Base-by-base conservation (phyloP, 2,329 filamentous ascomycete genomes). In the Ophiostoma fasciatum region DNA sequence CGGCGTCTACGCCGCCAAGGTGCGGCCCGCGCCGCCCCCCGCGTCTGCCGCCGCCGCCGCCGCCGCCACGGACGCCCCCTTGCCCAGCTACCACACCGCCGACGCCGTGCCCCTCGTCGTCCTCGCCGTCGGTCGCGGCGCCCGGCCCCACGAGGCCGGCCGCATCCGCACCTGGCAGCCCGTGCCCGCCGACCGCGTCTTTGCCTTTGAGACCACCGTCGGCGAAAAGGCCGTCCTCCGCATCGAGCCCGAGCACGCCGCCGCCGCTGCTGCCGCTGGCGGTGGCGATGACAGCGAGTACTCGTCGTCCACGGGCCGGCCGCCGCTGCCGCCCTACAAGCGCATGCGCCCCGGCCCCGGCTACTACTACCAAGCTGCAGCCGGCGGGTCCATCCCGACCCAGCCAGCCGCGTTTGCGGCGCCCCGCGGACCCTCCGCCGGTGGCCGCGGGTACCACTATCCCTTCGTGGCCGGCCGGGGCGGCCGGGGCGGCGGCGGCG, bases 161-260 rank as follows among this genome's bases (percentile, higher is more conserved):
- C 78, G 76, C 49, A 94, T 96, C 40, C 72, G 76, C 37, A 77
- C 80, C 44, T 96, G 88, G 90, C 72, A 82, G 43, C 74, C 82
- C 5, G 66, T 93, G 4, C 60, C 78, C 0, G 62, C 71, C 5
- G 76, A 84, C 7, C 73, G 81, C 48, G 67, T 74, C 0, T 74
- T 87, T 49, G 67, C 74, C 6, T 85, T 96, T 48, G 82, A 92
- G 43, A 85, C 81, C 1, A 74, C 73, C 0, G 82, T 96, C 1
- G 81, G 81, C 14, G 87, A 96, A 58, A 94, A 92, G 60, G 73
- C 83, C 13, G 66, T 90, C 44, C 59, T 96, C 35, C 71, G 81
- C 2, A 77, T 96, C 31, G 84, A 94, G 53, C 65, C 75, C 35
- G 82, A 88, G 43, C 60, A 74, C 34, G 13, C 8, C 5, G 15